phyloP scores from a whole-genome alignment of 345 rosid genomes.

The Salix dunnii region DNA sequence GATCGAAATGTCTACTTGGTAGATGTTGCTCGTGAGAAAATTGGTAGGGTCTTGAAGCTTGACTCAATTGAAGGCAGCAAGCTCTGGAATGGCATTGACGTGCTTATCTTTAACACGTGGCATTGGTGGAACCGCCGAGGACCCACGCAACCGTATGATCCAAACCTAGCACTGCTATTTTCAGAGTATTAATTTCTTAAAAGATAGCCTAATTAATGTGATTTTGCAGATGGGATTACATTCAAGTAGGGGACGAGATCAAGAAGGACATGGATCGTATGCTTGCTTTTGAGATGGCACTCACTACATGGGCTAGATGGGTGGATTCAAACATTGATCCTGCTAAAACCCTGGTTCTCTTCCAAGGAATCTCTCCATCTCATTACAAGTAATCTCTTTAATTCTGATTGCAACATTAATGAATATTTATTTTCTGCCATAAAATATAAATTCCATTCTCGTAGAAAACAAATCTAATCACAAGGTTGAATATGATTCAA shows the following conservation, averaged over 20 bases:
- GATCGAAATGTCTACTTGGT: constrained; percentile 46
- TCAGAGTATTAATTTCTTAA: too few species aligned
- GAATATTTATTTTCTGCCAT: too few species aligned
- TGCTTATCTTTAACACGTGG: constrained; percentile 60
- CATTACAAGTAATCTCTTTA: constrained; percentile 42
- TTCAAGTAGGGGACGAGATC: constrained; percentile 33
- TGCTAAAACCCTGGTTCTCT: constrained; percentile 39
- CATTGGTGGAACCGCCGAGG: constrained; percentile 74
- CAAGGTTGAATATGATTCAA: too few species aligned
- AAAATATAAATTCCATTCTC: too few species aligned
- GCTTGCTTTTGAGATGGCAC: constrained; percentile 46
- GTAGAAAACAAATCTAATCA: too few species aligned
- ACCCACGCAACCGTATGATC: constrained; percentile 43
- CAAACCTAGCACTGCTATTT: too few species aligned
- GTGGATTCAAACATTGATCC: constrained; percentile 50
- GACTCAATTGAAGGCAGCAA: constrained; percentile 47
- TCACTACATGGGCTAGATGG: constrained; percentile 58
- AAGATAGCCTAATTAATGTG: background rate
- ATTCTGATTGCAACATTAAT: too few species aligned
- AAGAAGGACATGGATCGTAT: constrained; percentile 57
- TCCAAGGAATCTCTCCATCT: constrained; percentile 54
- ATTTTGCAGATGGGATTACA: constrained; percentile 53
- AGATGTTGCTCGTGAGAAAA: constrained; percentile 42
- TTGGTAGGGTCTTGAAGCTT: constrained; percentile 50
- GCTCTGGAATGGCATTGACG: constrained; percentile 53